These are phyloP conservation scores for Skeletonema grethae DNA, from an alignment of 108 stramenopile genomes.

Conservation along the genomic window DNA sequence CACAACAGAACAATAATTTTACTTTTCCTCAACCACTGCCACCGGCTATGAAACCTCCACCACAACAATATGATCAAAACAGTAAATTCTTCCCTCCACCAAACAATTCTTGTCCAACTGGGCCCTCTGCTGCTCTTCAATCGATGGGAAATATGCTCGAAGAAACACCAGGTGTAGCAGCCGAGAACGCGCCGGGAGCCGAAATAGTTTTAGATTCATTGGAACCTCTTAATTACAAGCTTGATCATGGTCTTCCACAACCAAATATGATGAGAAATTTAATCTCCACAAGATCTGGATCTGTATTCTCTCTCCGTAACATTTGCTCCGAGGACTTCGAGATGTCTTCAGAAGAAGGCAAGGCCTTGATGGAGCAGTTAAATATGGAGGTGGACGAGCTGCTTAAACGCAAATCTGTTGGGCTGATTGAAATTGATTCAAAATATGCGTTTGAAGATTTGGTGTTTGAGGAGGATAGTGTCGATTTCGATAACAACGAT, in stretches of 20 bases:
- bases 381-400: constrained; percentile 22
- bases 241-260: neutral
- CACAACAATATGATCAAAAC: neutral
- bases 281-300: constrained; percentile 5
- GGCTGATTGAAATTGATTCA: constrained; percentile 19
- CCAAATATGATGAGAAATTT: neutral
- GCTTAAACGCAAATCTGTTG: constrained; percentile 18
- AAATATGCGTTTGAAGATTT: constrained; percentile 34
- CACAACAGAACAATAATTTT: neutral
- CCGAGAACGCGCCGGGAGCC: neutral
- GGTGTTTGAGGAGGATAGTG: constrained; percentile 33
- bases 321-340: constrained; percentile 21
- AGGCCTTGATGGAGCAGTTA: constrained; percentile 11
- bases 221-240: constrained; percentile 1
- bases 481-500: neutral
- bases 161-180: neutral
- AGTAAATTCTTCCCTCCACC: neutral
- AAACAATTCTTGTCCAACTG: neutral
- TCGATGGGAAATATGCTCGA: neutral
- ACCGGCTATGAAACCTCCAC: neutral
- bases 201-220: constrained; percentile 1
- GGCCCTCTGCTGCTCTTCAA: neutral
- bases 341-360: constrained; percentile 18
- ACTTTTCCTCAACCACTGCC: neutral
- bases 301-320: constrained; percentile 17